These are phyloP conservation scores for Tulasnella sp. DNA, from an alignment of 768 basidiomycete genomes.

Conservation along the genomic window DNA sequence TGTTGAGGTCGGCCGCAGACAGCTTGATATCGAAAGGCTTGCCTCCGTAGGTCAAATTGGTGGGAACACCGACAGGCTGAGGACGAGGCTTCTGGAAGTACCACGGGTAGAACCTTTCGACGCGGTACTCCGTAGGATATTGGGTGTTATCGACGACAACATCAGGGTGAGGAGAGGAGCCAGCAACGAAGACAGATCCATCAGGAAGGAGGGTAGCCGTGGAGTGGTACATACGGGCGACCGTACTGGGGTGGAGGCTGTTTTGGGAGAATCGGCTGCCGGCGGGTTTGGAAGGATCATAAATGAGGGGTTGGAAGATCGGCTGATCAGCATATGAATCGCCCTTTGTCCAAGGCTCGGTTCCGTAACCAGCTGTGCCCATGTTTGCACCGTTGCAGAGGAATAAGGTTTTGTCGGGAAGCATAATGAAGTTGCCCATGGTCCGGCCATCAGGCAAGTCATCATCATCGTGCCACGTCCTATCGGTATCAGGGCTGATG, in stretches of 20 bases:
- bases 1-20: conserved; percentile 24
- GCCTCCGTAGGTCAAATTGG: conserved; percentile 31
- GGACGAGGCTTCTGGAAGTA: conserved; percentile 41
- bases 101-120: conserved; percentile 75
- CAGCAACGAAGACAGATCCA: conserved; percentile 64
- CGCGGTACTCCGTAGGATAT: conserved; percentile 79
- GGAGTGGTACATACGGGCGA: conserved; percentile 74
- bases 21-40: conserved; percentile 29
- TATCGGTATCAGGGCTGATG: conserved; percentile 48
- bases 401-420: conserved; percentile 61
- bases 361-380: conserved; percentile 19
- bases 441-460: conserved; percentile 58
- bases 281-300: conserved; percentile 41
- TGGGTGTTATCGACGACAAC: conserved; percentile 31
- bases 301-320: conserved; percentile 54
- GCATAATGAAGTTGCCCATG: conserved; percentile 71
- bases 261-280: conserved; percentile 47
- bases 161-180: conserved; percentile 75
- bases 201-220: conserved; percentile 63
- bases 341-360: conserved; percentile 42
- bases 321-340: conserved; percentile 69
- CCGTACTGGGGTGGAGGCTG: conserved; percentile 50
- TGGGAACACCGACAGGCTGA: conserved; percentile 25
- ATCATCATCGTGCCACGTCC: conserved; percentile 52
- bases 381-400: conserved; percentile 57